Percentiles rank a stretch among this genome's conserved stretches.
Conservation (phyloP, 1,284 basidiomycete species). For the Mycosarcoma mackinlayi region DNA sequence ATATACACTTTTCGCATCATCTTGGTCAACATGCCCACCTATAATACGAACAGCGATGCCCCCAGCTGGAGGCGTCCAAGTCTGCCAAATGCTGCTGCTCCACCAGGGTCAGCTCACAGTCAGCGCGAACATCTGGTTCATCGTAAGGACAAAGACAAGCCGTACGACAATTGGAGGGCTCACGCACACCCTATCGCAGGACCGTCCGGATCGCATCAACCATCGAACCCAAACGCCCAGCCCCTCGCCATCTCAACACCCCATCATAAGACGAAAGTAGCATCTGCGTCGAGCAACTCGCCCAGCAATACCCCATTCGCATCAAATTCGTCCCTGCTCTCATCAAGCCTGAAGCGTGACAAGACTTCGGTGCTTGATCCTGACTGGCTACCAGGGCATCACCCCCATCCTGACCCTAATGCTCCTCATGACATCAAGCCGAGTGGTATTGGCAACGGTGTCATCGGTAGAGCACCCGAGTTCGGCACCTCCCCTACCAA, state of each 20-base stretch:
- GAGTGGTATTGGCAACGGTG: constrained; percentile 38
- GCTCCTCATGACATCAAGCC: constrained; percentile 40
- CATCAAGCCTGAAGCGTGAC: constrained; percentile 30
- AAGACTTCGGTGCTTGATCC: constrained; percentile 10
- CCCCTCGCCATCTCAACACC: constrained; percentile 19
- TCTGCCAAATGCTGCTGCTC: constrained; percentile 11
- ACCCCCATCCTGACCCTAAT: constrained; percentile 27
- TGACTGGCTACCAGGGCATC: constrained; percentile 29
- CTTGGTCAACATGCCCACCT: constrained; percentile 28
- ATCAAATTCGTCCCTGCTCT: constrained; percentile 24
- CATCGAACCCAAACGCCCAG: constrained; percentile 10
- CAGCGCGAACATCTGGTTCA: constrained; percentile 11
- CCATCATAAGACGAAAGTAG: constrained; percentile 2
- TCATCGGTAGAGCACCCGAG: constrained; percentile 42
- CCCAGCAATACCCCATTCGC: no score
- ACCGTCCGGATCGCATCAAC: not conserved
- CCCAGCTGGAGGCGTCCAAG: constrained; percentile 35
- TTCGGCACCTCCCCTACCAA: constrained; percentile 38
- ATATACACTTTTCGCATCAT: not conserved
- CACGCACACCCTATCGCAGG: constrained; percentile 31
- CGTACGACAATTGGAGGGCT: constrained; percentile 35
- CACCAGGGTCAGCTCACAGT: constrained; percentile 7
- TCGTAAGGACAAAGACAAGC: constrained; percentile 24
- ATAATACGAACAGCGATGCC: constrained; percentile 22
- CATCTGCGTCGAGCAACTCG: no score